Base-by-base conservation (phyloP, 1,284 basidiomycete species). In the Leccinum griseonigrum region DNA sequence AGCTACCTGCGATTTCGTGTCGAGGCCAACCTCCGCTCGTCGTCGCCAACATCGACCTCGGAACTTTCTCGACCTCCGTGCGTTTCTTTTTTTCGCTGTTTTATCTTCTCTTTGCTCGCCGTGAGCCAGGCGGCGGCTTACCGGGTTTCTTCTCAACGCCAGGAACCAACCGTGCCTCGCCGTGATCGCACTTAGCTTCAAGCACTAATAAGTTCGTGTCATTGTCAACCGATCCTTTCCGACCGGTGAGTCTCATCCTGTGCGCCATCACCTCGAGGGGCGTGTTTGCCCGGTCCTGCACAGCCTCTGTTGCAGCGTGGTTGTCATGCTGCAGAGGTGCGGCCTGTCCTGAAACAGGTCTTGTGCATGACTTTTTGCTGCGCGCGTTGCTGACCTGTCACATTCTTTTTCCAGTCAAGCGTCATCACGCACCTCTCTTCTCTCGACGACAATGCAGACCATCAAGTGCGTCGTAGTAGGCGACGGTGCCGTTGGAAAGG, bases 401-500 rank as follows among this genome's bases (percentile, higher is more conserved):
- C 48, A 31, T 34, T n/a, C 48, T 51, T 28, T 22, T 51, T 28
- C n/a, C 48, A 59, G 63, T 56, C 59, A 61, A 63, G 57, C 57
- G 57, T 58, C 57, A 48, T 58, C 60, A 60, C 67, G 59, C 34
- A 54, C 53, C n/a, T 54, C 53, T 29, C 53, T 29, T 34, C 64
- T 53, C 57, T 56, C 54, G 59, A 65, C 58, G 48, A 59, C 64
- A 97, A 31, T 97, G 95, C 95, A 97, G 77, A 97, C 95, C 61
- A 97, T 97, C 79, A 97, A 97, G 80, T 97, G 94, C 79, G 95
- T 97, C 74, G 96, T 98, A 67, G 97, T 99, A 67, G 97, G 97
- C 77, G 97, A 99, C 83, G 97, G 97, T 91, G 97, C 97, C 70
- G 97, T 99, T 72, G 97, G 97, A 83, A 99, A 99, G 93, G 94